These are phyloP conservation scores for Alternaria postmessia DNA, from an alignment of 2,329 filamentous ascomycete species.

Conservation along the genomic window DNA sequence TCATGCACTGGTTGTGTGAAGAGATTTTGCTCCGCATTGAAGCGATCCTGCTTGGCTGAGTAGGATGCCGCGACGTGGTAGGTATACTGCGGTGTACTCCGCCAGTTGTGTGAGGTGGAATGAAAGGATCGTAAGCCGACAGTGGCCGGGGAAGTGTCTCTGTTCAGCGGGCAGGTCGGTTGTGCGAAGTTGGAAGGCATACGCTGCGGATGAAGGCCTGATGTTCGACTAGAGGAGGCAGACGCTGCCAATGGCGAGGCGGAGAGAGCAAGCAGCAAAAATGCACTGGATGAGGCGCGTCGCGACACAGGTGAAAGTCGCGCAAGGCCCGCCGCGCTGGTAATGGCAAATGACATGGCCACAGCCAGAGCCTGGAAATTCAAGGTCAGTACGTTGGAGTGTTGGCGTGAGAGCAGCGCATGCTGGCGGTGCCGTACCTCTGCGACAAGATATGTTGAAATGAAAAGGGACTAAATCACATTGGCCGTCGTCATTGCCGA, in stretches of 20 bases:
- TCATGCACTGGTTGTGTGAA: constrained; percentile 46
- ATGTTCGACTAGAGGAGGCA: constrained; percentile 30
- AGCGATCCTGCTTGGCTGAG: constrained; percentile 49
- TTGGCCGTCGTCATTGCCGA: constrained; percentile 44
- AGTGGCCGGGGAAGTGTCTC: constrained; percentile 38
- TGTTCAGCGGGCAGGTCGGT: constrained; percentile 43
- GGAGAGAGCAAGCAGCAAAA: constrained; percentile 45
- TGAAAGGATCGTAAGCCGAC: constrained; percentile 43
- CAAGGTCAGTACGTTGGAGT: constrained; percentile 30
- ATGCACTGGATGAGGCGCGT: constrained; percentile 36
- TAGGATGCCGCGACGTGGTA: constrained; percentile 54
- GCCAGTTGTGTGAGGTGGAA: constrained; percentile 39
- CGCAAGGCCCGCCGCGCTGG: constrained; percentile 35
- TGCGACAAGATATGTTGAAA: constrained; percentile 29
- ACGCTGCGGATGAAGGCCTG: constrained; percentile 24
- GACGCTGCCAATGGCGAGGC: constrained; percentile 38
- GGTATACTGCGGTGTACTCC: constrained; percentile 42
- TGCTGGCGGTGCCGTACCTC: constrained; percentile 33
- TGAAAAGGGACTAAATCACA: constrained; percentile 37
- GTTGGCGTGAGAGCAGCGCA: constrained; percentile 20
- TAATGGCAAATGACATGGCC: constrained; percentile 50
- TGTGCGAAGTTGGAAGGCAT: constrained; percentile 24
- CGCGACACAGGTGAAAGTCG: constrained; percentile 31
- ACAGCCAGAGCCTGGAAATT: constrained; percentile 42
- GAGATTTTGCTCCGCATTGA: constrained; percentile 48